Evolutionary conservation across 2,329 filamentous ascomycete genomes (phyloP), one percentile per base, ranked within the genome.

Genomic region (Colletotrichum simmondsii): DNA sequence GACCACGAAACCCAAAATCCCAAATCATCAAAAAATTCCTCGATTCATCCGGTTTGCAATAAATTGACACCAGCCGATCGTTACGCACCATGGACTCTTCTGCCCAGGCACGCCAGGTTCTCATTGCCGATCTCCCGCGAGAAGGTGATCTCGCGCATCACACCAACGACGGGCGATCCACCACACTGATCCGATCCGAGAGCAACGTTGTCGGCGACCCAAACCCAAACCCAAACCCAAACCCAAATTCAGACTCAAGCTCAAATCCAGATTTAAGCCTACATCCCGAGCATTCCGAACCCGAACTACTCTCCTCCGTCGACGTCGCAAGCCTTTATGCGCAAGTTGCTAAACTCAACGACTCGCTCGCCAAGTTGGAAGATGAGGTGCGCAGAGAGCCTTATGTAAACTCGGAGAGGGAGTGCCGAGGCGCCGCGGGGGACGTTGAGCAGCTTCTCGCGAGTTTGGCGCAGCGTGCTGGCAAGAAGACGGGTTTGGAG

Each of bases 71-170:
- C 32, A 26, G 58, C 59, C 24, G 70, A 72, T 69, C 65, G 22
- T 69, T 64, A 53, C 70, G 26, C 26, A 56, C 63, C 70, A 63
- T 59, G 70, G 42, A 58, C 12, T 16, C 4, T 22, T 11, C 35
- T 19, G 56, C 59, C 37, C 65, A 56, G 37, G 37, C 37, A 42
- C 16, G 37, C 37, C 37, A 42, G 30, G n/a, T 56, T 59, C 6
- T 12, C 30, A n/a, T 46, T 32, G 70, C 65, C 70, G 65, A 72
- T 72, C 70, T 57, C 70, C 70, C 65, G 53, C 70, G 32, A 69
- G 37, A 30, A 28, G 26, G 59, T 64, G 26, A 32, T 53, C n/a
- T 46, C 32, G 14, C 53, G 26, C 65, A 54, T 53, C 42, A 10
- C 59, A n/a, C 12, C 24, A 10, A 5, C 37, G 16, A 42, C 32